Evolutionary conservation across 1,284 basidiomycete species (phyloP).

Genomic region (Cystobasidium pallidum): DNA sequence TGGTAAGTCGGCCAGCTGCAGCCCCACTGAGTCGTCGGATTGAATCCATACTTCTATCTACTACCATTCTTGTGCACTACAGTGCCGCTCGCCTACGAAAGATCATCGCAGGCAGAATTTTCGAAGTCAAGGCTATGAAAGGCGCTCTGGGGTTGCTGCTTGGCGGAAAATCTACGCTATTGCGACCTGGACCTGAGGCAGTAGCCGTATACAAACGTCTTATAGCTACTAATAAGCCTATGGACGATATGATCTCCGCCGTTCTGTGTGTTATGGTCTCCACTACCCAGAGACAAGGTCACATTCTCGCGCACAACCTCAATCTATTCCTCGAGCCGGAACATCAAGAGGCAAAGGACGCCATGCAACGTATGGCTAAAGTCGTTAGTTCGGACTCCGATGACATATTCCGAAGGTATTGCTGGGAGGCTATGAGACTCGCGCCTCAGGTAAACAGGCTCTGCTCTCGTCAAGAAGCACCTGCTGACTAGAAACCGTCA

Average conservation of each 20-base stretch:
- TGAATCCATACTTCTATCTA: too few relatives aligned
- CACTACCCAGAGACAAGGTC: conserved; percentile 41
- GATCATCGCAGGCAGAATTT: conserved; percentile 44
- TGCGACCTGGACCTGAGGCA: conserved; percentile 21
- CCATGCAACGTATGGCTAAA: conserved; percentile 21
- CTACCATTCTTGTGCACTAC: too few relatives aligned
- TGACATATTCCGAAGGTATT: conserved; percentile 41
- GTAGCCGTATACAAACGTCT: conserved; percentile 42
- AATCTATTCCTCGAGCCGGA: conserved; percentile 46
- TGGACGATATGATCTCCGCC: conserved; percentile 15
- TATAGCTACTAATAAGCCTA: conserved; percentile 6
- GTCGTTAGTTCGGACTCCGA: not conserved
- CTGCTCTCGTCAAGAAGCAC: too few relatives aligned
- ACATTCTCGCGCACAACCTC: conserved; percentile 44
- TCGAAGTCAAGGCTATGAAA: conserved; percentile 33
- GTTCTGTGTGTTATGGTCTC: conserved; percentile 3
- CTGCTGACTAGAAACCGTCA: too few relatives aligned
- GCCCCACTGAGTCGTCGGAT: too few relatives aligned
- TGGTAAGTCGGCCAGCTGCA: not conserved
- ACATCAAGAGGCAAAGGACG: conserved; percentile 7
- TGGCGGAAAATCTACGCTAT: not conserved
- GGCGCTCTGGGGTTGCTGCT: conserved; percentile 2
- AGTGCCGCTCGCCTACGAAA: conserved; percentile 26
- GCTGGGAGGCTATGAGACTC: conserved; percentile 47
- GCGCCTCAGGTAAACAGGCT: conserved; percentile 46